These are phyloP conservation scores for Mycena galopus DNA, from an alignment of 768 basidiomycete species.

Conservation along the genomic window DNA sequence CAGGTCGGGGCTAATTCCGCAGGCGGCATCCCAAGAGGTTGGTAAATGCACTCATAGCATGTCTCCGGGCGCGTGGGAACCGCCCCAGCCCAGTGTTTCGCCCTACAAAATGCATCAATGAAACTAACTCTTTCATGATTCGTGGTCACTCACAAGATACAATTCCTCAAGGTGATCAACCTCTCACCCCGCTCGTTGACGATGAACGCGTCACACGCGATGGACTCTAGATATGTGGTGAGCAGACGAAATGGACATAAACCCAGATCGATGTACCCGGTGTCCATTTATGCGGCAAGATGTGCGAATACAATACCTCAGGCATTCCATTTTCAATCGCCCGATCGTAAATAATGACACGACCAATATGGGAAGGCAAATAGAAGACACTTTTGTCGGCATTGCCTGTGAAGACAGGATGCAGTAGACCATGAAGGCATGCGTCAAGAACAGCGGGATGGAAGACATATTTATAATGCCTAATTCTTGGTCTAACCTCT, in stretches of 20 bases:
- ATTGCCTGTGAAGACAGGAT: slow-evolving; percentile 47
- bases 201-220: slow-evolving; percentile 45
- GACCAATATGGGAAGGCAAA: slow-evolving; percentile 44
- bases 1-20: neutral
- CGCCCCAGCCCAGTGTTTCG: slow-evolving; percentile 19
- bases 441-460: slow-evolving; percentile 52
- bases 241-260: too few species aligned
- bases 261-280: neutral
- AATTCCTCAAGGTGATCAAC: neutral
- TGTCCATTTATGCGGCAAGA: neutral
- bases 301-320: neutral
- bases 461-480: slow-evolving; percentile 38
- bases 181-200: slow-evolving; percentile 42
- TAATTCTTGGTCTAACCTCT: neutral
- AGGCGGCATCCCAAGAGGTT: slow-evolving; percentile 20
- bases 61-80: slow-evolving; percentile 20
- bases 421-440: slow-evolving; percentile 48
- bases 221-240: neutral
- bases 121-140: slow-evolving; percentile 27
- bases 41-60: slow-evolving; percentile 37
- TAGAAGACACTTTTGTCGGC: slow-evolving; percentile 46
- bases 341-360: slow-evolving; percentile 35
- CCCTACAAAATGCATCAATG: slow-evolving; percentile 28
- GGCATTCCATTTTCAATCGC: neutral
- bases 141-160: slow-evolving; percentile 25